phyloP scores from a whole-genome alignment of 345 rosid genomes.

The Brassica napus region DNA sequence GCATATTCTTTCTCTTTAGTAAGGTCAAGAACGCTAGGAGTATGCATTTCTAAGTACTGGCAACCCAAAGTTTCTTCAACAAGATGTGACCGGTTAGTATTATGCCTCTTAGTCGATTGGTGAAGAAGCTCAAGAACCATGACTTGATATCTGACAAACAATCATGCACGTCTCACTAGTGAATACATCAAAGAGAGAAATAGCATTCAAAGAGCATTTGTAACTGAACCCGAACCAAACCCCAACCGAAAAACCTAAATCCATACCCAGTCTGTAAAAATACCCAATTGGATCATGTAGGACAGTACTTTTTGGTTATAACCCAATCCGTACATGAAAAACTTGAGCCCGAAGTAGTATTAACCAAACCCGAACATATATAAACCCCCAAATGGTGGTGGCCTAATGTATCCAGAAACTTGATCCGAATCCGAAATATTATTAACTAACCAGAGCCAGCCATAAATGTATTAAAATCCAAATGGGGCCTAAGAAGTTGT shows the following conservation, averaged over 20 bases:
- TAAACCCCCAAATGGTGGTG: too few relatives aligned
- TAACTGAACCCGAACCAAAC: neutral
- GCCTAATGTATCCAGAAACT: too few relatives aligned
- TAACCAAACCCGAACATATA: too few relatives aligned
- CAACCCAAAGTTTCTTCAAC: conserved; percentile 52
- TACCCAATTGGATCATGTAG: neutral
- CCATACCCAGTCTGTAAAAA: neutral
- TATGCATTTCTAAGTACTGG: conserved; percentile 69
- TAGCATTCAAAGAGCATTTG: neutral
- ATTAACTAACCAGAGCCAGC: neutral
- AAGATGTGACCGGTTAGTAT: conserved; percentile 42
- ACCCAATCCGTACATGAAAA: too few relatives aligned
- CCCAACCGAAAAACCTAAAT: neutral
- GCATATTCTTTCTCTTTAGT: conserved; percentile 68
- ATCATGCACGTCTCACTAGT: conserved; percentile 24
- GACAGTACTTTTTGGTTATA: neutral
- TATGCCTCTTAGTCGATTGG: conserved; percentile 51
- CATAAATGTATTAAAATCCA: neutral
- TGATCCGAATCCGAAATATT: neutral
- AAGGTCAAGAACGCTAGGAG: conserved; percentile 76
- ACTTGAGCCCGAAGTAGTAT: too few relatives aligned
- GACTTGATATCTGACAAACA: conserved; percentile 75
- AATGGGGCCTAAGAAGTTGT: neutral
- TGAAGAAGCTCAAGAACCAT: conserved; percentile 78
- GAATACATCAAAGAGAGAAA: conserved; percentile 2